These are phyloP conservation scores for Gyromitra esculenta DNA, from an alignment of 2,329 filamentous ascomycete species.

Conservation along the genomic window DNA sequence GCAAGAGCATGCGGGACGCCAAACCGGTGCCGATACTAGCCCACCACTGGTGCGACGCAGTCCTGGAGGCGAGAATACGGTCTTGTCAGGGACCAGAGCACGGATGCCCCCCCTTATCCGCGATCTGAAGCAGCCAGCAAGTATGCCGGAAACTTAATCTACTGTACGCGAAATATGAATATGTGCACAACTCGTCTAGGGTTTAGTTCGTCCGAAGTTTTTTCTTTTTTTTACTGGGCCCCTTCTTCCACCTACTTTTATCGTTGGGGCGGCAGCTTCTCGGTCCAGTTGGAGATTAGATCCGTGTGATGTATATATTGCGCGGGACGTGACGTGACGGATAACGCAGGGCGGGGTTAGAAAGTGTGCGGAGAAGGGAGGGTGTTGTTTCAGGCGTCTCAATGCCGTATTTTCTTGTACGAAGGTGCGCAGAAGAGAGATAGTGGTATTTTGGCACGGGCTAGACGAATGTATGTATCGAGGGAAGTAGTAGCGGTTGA, in stretches of 20 bases:
- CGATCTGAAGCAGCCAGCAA: conserved; percentile 44
- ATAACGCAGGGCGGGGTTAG: conserved; percentile 48
- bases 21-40: conserved; percentile 37
- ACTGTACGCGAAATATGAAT: conserved; percentile 35
- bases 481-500: conserved; percentile 19
- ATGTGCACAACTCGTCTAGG: conserved; percentile 31
- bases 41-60: conserved; percentile 46
- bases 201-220: conserved; percentile 51
- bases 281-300: conserved; percentile 32
- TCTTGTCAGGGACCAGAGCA: conserved; percentile 44
- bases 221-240: conserved; percentile 31
- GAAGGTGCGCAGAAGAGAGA: conserved; percentile 22
- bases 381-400: conserved; percentile 47
- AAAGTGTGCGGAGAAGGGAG: conserved; percentile 44
- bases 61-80: conserved; percentile 36
- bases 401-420: conserved; percentile 45
- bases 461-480: conserved; percentile 33
- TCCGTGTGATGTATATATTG: conserved; percentile 47
- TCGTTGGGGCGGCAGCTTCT: conserved; percentile 34
- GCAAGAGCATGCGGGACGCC: conserved; percentile 47
- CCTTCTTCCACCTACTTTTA: conserved; percentile 36
- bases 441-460: conserved; percentile 31
- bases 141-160: conserved; percentile 43
- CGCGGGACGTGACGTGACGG: conserved; percentile 45
- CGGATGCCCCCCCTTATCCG: conserved; percentile 47